Evolutionary conservation across 2,329 filamentous ascomycete species (phyloP), one percentile per base, ranked within the genome.

Genomic region (Exserohilum rostratum): DNA sequence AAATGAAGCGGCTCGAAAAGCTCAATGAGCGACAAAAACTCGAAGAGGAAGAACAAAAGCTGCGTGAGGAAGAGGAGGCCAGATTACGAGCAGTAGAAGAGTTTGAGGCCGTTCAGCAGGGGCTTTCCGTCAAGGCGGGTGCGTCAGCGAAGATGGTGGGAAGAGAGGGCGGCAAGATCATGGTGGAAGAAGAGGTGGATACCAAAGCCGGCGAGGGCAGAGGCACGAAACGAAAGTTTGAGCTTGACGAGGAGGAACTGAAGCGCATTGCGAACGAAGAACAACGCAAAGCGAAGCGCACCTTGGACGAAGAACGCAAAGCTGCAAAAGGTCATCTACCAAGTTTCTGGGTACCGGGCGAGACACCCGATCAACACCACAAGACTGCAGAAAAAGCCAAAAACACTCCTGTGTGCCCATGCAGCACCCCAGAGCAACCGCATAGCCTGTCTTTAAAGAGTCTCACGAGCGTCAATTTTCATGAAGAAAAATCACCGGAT

Each of bases 311-410:
- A 37, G 90, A 96, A 73, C 90, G 88, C 70, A 73, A 72, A 49
- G 76, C 86, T 69, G 80, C 83, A 7, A 90, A 89, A 74, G 83
- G 85, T 1, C 83, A 83, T 13, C 78, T 96, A 0, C 90, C 91
- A 0, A 96, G 91, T 0, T 98, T 98, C 77, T 98, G 93, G 95
- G 89, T 93, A 1, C 93, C 92, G 0, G 90, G 89, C 0, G 84
- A 93, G 53, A 96, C 90, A 0, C 91, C 91, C 0, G 81, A 82
- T 0, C 53, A 68, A 13, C 70, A 76, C 50, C 83, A 82, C 33
- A 84, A 84, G 42, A 78, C 66, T 40, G 55, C 61, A 2, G 62
- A 68, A 60, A 53, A 72, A 48, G 71, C 78, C 46, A 96, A 95
- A 69, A 77, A 83, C 22, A 80, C 82, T 5, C 91, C 92, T 0